These are phyloP conservation scores for Anisogramma anomala DNA, from an alignment of 2,329 filamentous ascomycete species.

Conservation along the genomic window DNA sequence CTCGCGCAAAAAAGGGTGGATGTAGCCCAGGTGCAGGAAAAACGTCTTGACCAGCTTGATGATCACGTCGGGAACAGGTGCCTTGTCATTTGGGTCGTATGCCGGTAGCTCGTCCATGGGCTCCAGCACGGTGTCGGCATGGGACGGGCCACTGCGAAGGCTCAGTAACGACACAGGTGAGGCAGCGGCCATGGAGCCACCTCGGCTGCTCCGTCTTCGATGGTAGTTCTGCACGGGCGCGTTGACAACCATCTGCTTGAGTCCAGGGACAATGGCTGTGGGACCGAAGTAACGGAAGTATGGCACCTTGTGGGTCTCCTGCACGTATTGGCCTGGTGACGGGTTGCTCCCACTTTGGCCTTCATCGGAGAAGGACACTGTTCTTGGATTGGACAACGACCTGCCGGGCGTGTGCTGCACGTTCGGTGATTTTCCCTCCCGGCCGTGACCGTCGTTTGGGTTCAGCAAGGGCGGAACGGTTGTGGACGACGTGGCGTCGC, in stretches of 20 bases:
- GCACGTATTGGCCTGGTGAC: slow-evolving; percentile 37
- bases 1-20: slow-evolving; percentile 69
- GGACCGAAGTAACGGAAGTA: slow-evolving; percentile 88
- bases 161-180: slow-evolving; percentile 33
- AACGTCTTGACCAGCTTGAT: slow-evolving; percentile 68
- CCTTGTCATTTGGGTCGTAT: slow-evolving; percentile 62
- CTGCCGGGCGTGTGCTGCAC: slow-evolving; percentile 11
- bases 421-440: slow-evolving; percentile 17
- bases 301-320: slow-evolving; percentile 56
- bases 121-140: slow-evolving; percentile 32
- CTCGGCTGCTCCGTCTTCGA: slow-evolving; percentile 45
- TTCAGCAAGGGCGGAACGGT: slow-evolving; percentile 10
- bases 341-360: slow-evolving; percentile 27
- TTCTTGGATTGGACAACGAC: slow-evolving; percentile 19
- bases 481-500: slow-evolving; percentile 17
- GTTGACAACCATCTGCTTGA: slow-evolving; percentile 77
- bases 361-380: slow-evolving; percentile 30
- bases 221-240: slow-evolving; percentile 47
- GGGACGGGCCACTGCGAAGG: slow-evolving; percentile 27
- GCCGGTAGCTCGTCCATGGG: slow-evolving; percentile 50
- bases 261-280: slow-evolving; percentile 81
- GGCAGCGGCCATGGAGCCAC: slow-evolving; percentile 44
- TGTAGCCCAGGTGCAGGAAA: slow-evolving; percentile 72
- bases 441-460: slow-evolving; percentile 18
- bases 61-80: slow-evolving; percentile 64